These are phyloP conservation scores for Ceratobasidium sp. DNA, from an alignment of 1,284 basidiomycete species.

Conservation along the genomic window DNA sequence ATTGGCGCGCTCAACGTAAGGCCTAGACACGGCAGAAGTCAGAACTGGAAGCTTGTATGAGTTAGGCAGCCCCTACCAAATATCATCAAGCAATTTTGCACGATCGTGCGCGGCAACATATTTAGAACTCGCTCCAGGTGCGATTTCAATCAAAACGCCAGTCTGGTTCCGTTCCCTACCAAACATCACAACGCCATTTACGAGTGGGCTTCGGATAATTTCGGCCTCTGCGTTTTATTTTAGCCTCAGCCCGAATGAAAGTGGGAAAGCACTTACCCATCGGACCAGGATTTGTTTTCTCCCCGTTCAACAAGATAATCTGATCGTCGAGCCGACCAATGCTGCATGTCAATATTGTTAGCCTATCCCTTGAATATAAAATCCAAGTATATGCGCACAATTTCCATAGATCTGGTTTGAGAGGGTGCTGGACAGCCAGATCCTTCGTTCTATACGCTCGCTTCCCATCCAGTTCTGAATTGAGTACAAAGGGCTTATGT, in stretches of 20 bases:
- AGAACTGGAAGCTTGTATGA: background rate
- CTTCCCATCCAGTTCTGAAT: constrained; percentile 14
- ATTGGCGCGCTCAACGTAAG: constrained; percentile 54
- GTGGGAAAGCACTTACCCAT: constrained; percentile 52
- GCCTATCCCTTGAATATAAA: too few relatives aligned
- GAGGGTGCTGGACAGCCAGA: constrained; percentile 36
- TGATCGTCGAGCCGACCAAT: constrained; percentile 37
- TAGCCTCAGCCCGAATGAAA: too few relatives aligned
- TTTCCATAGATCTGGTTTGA: constrained; percentile 30
- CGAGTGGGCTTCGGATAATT: constrained; percentile 50
- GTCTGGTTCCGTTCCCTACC: constrained; percentile 55
- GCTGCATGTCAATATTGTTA: too few relatives aligned
- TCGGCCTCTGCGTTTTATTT: constrained; percentile 40
- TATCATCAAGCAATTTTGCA: constrained; percentile 48
- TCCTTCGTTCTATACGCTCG: constrained; percentile 35
- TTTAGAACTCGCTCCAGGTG: constrained; percentile 47
- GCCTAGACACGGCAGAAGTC: constrained; percentile 42
- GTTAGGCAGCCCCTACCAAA: constrained; percentile 48
- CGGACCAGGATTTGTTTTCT: constrained; percentile 53
- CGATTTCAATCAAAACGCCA: constrained; percentile 55
- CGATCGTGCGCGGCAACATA: constrained; percentile 47
- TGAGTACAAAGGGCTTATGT: constrained; percentile 34
- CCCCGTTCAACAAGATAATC: constrained; percentile 37
- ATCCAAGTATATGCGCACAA: too few relatives aligned
- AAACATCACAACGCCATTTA: constrained; percentile 51